phyloP scores from a whole-genome alignment of 2,329 filamentous ascomycete species.

The Sporothrix pseudoabietina region DNA sequence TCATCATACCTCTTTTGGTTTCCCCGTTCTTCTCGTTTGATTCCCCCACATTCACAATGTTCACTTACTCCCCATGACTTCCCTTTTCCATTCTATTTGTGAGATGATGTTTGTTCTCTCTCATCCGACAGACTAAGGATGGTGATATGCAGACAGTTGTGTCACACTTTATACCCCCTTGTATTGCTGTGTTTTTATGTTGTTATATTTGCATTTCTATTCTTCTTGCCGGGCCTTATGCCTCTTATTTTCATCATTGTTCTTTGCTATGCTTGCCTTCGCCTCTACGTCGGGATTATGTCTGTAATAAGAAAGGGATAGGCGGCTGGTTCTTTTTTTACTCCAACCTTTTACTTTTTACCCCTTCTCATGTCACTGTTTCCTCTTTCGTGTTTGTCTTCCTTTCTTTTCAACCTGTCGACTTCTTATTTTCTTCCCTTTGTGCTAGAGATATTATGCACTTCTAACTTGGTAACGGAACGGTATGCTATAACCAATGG shows the following conservation, averaged over 20 bases:
- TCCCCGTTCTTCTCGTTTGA: background rate
- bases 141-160: background rate
- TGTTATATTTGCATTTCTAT: background rate
- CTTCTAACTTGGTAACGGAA: constrained; percentile 9
- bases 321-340: constrained; percentile 6
- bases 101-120: background rate
- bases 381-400: background rate
- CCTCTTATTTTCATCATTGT: background rate
- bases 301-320: constrained; percentile 15
- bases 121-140: background rate
- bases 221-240: background rate
- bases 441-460: constrained; percentile 16
- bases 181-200: constrained; percentile 2
- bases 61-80: background rate
- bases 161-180: constrained; percentile 17
- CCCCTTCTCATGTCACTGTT: background rate
- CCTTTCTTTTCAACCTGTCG: background rate
- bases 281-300: background rate
- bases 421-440: background rate
- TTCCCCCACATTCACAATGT: background rate
- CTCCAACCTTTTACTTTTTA: background rate
- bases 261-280: background rate
- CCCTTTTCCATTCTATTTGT: background rate
- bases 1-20: background rate
- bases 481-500: constrained; percentile 10